Conservation (phyloP, 169 alveolate species). For the Neospora caninum region DNA sequence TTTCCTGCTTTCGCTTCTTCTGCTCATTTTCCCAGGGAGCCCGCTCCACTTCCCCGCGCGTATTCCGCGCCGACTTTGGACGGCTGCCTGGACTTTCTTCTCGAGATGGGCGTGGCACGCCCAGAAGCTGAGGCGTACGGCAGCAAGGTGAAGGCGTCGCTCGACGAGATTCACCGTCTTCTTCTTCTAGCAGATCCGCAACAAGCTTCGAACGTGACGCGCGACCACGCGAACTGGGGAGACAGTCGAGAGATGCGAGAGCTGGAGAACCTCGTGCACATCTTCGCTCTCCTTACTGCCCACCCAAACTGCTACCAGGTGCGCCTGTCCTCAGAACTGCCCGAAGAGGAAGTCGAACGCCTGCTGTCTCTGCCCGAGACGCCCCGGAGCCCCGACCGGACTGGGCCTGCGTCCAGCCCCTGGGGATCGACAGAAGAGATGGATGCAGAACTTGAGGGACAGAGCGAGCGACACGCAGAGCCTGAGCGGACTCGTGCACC, state of each 20-base stretch:
- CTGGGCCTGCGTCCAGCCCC: too few relatives aligned
- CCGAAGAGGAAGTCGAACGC: background rate
- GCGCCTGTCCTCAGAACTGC: background rate
- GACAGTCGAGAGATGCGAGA: conserved; percentile 29
- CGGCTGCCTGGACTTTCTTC: background rate
- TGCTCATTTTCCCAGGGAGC: background rate
- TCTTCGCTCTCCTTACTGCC: background rate
- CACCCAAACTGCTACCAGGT: background rate
- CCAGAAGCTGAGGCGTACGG: background rate
- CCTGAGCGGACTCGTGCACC: too few relatives aligned
- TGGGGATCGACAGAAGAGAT: too few relatives aligned
- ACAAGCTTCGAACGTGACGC: background rate
- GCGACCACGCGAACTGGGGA: conserved; percentile 1
- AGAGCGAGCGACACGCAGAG: too few relatives aligned
- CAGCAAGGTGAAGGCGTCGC: background rate
- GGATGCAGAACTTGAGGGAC: too few relatives aligned
- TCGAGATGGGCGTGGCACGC: conserved; percentile 10
- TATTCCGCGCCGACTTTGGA: background rate
- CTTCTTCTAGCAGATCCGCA: background rate
- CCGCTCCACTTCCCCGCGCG: background rate
- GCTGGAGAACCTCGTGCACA: conserved; percentile 30
- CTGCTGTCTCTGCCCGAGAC: background rate
- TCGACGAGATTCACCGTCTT: background rate
- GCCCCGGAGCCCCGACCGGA: background rate
- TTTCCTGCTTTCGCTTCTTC: background rate